Conservation (phyloP, 352 stramenopile genomes). For the Globisporangium nodosum region DNA sequence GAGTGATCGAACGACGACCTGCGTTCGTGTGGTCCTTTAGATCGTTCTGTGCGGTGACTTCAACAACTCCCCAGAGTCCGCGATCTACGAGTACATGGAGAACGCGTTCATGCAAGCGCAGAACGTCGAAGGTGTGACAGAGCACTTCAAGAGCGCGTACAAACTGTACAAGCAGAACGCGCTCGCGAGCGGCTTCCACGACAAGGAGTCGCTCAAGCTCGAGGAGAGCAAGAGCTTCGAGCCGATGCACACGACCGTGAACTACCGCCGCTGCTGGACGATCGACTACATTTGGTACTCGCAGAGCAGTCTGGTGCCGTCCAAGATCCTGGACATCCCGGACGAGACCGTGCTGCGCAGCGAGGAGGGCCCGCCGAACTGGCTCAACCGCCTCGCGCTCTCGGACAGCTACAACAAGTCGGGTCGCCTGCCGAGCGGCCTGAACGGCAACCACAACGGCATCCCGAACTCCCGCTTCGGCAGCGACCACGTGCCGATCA, state of each 20-base stretch:
- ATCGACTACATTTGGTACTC: constrained; percentile 91
- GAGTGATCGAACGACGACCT: too few relatives aligned
- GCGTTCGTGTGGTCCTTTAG: constrained; percentile 6
- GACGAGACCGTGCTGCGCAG: constrained; percentile 54
- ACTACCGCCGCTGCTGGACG: constrained; percentile 83
- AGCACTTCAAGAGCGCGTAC: constrained; percentile 74
- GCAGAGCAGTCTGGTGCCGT: constrained; percentile 50
- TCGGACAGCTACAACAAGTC: constrained; percentile 63
- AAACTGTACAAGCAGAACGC: constrained; percentile 57
- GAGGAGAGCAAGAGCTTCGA: constrained; percentile 52
- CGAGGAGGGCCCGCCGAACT: constrained; percentile 71
- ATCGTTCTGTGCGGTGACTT: constrained; percentile 85
- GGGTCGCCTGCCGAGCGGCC: constrained; percentile 49
- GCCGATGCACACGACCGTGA: constrained; percentile 81
- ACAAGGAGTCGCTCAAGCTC: constrained; percentile 20
- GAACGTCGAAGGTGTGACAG: constrained; percentile 62
- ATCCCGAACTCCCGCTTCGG: constrained; percentile 84
- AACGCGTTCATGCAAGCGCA: constrained; percentile 83
- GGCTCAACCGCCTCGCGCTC: constrained; percentile 71
- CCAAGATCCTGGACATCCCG: constrained; percentile 66
- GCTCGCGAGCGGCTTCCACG: constrained; percentile 14
- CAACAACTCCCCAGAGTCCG: constrained; percentile 83
- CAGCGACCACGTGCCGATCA: constrained; percentile 83
- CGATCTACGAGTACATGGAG: constrained; percentile 87
- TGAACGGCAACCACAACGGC: constrained; percentile 82